Base-by-base conservation (phyloP, 2,329 filamentous ascomycete species). In the Aspergillus candidus region DNA sequence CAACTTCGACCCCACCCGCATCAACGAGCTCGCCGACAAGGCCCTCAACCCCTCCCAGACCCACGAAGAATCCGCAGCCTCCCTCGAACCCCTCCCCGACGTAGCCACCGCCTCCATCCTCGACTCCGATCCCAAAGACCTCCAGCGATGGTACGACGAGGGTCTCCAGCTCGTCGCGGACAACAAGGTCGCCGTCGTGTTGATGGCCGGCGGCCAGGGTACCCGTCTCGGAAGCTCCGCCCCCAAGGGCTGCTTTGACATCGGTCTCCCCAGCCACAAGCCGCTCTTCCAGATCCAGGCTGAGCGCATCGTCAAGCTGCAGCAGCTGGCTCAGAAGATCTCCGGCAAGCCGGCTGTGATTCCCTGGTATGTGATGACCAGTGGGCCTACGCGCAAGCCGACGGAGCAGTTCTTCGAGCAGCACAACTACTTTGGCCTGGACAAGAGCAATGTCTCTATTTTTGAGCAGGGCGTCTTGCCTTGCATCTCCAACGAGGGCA, bases 331-430 rank as follows among this genome's bases (percentile, higher is more conserved):
- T 35, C 77, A 82, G 57, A 82, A 85, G 67, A 81, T 83, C 63
- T 74, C 79, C 42, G 78, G 78, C 46, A 67, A 69, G 51, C 74
- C 73, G 43, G 80, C 81, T 35, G 75, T 84, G 29, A 83, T 97
- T 34, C 93, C 93, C 11, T 98, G 93, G 93, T 98, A 98, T 72
- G 88, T 98, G 69, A 98, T 98, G 93, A 98, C 93, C 59, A 95
- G 88, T 60, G 93, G 93, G 4, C 93, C 93, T 36, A 98, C 93
- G 6, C 81, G 90, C 55, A 82, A 81, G 49, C 88, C 90, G 33
- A 98, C 93, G n/a, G 86, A 95, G 74, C 76, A 85, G 50, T 98
- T 93, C 75, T 97, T 98, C 69, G 73, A 86, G 65, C 77, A 94
- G 69, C 78, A 97, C 74, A 79, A 80, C 46, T 97, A 89, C 75